Evolutionary conservation across 1,139 yeast species (phyloP).

Genomic region (Yamadazyma mexicana): DNA sequence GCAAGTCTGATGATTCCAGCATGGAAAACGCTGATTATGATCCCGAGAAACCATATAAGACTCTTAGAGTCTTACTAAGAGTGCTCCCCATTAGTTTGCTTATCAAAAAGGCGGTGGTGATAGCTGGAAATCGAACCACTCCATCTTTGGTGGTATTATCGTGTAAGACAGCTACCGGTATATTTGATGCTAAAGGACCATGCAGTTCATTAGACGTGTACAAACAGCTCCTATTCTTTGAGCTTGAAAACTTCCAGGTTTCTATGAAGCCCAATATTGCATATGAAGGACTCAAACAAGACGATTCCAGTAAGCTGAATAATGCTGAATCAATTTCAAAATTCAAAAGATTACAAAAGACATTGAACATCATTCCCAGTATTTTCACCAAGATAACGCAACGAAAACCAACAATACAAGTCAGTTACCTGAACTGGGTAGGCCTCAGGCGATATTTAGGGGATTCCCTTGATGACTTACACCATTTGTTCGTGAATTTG

Average conservation of each 20-base stretch:
- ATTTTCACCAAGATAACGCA: conserved; percentile 4
- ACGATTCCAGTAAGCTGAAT: conserved; percentile 8
- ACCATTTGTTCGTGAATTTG: conserved; percentile 30
- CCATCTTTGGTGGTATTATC: conserved; percentile 70
- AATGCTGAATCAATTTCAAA: conserved; percentile 7
- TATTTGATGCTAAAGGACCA: conserved; percentile 57
- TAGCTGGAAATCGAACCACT: conserved; percentile 77
- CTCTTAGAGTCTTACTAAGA: conserved; percentile 25
- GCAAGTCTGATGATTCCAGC: conserved; percentile 6
- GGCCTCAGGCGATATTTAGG: conserved; percentile 47
- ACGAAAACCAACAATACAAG: conserved; percentile 8
- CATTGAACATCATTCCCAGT: conserved; percentile 13
- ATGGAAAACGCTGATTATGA: conserved; percentile 2
- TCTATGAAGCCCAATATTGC: conserved; percentile 71
- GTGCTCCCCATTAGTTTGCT: conserved; percentile 59
- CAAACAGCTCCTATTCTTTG: conserved; percentile 43
- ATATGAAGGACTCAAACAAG: conserved; percentile 29
- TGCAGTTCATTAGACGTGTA: conserved; percentile 55
- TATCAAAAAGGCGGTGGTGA: conserved; percentile 69
- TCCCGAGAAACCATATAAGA: conserved; percentile 6
- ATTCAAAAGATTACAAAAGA: conserved; percentile 23
- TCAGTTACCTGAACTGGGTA: conserved; percentile 29
- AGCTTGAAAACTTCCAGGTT: conserved; percentile 52
- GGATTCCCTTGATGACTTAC: conserved; percentile 28
- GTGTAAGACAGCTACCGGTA: conserved; percentile 56